Evolutionary conservation across 805 yeast species (phyloP).

Genomic region (Kazachstania africana): DNA sequence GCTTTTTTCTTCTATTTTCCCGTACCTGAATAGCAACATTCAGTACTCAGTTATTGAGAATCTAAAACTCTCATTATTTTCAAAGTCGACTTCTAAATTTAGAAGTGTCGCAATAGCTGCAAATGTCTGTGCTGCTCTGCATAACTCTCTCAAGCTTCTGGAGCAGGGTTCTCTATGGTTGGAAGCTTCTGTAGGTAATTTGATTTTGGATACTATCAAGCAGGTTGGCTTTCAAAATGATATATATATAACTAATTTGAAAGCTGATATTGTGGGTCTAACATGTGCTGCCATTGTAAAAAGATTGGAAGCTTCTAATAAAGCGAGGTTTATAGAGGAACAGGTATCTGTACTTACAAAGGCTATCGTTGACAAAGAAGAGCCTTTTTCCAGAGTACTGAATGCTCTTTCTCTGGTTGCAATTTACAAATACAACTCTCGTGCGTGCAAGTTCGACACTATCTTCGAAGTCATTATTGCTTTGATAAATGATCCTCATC

Average conservation of each 20-base stretch:
- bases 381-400: slow-evolving; percentile 56
- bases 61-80: slow-evolving; percentile 44
- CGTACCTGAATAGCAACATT: slow-evolving; percentile 60
- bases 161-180: slow-evolving; percentile 16
- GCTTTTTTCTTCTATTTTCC: slow-evolving; percentile 59
- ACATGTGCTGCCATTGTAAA: slow-evolving; percentile 27
- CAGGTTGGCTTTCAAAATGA: slow-evolving; percentile 31
- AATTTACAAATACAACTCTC: slow-evolving; percentile 32
- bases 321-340: slow-evolving; percentile 20
- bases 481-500: slow-evolving; percentile 70
- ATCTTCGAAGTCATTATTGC: slow-evolving; percentile 48
- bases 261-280: slow-evolving; percentile 49
- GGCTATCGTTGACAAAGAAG: slow-evolving; percentile 49
- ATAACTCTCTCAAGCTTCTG: slow-evolving; percentile 31
- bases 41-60: slow-evolving; percentile 84
- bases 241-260: slow-evolving; percentile 32
- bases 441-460: slow-evolving; percentile 28
- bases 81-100: slow-evolving; percentile 26
- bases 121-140: slow-evolving; percentile 54
- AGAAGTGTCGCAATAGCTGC: slow-evolving; percentile 40
- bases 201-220: slow-evolving; percentile 41
- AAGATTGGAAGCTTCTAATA: slow-evolving; percentile 4
- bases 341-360: slow-evolving; percentile 47
- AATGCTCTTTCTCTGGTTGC: slow-evolving; percentile 39
- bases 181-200: slow-evolving; percentile 30